Evolutionary conservation across 192 early-diverging fungal genomes (phyloP).

Genomic region (Backusella tarrabulga): DNA sequence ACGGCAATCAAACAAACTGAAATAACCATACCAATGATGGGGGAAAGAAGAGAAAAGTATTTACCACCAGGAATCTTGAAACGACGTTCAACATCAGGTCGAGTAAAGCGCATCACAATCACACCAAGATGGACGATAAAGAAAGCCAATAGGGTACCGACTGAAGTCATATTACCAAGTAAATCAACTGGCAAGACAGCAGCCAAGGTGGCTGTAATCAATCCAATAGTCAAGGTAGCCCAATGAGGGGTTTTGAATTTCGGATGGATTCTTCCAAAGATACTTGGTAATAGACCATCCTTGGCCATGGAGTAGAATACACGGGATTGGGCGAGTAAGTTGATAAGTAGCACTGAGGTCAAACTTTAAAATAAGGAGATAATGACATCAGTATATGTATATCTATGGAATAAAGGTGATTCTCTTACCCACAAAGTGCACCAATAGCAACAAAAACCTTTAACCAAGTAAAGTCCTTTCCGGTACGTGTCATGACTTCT

Average conservation of each 20-base stretch:
- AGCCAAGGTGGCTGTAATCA: conserved; percentile 65
- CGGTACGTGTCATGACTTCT: conserved; percentile 22
- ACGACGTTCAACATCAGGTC: conserved; percentile 63
- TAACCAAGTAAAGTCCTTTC: conserved; percentile 62
- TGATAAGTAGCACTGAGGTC: conserved; percentile 75
- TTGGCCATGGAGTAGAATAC: conserved; percentile 86
- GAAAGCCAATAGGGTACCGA: conserved; percentile 85
- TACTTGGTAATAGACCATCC: conserved; percentile 79
- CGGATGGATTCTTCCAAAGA: conserved; percentile 71
- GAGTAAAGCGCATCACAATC: conserved; percentile 75
- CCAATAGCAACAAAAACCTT: conserved; percentile 72
- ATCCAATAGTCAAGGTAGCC: conserved; percentile 65
- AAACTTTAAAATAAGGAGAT: conserved; percentile 30
- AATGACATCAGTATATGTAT: background rate
- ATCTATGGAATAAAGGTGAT: background rate
- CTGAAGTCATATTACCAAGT: conserved; percentile 80
- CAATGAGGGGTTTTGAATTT: conserved; percentile 75
- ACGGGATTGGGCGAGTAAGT: conserved; percentile 81
- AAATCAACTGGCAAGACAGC: conserved; percentile 80
- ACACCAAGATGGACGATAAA: conserved; percentile 79
- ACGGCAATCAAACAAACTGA: conserved; percentile 65
- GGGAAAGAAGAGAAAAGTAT: conserved; percentile 46
- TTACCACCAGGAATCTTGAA: conserved; percentile 71
- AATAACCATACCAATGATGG: conserved; percentile 57
- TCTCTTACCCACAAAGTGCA: conserved; percentile 58